phyloP scores from a whole-genome alignment of 2,329 filamentous ascomycete genomes.

The Ustulina deusta region DNA sequence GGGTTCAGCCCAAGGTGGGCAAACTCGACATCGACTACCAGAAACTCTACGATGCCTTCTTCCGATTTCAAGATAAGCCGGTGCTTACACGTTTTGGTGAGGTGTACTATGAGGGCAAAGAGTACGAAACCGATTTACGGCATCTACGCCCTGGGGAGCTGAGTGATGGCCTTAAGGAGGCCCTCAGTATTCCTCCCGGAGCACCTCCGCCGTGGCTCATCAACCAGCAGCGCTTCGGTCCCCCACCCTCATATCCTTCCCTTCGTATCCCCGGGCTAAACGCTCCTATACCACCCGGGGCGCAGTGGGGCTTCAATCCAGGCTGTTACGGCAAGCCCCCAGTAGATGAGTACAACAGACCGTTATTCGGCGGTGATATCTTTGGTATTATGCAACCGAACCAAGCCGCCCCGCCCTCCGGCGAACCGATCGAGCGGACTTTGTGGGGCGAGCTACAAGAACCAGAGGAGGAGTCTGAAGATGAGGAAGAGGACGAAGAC shows the following conservation, averaged over 20 bases:
- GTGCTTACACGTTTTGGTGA: constrained; percentile 94
- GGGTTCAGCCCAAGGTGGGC: constrained; percentile 95
- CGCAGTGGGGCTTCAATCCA: constrained; percentile 93
- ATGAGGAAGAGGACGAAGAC: constrained; percentile 77
- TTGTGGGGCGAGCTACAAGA: constrained; percentile 93
- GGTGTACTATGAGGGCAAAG: constrained; percentile 99
- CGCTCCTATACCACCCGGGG: constrained; percentile 88
- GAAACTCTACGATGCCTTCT: constrained; percentile 98
- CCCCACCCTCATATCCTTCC: constrained; percentile 94
- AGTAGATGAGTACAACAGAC: constrained; percentile 90
- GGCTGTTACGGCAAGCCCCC: constrained; percentile 97
- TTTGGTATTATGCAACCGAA: constrained; percentile 76
- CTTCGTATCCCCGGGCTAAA: constrained; percentile 95
- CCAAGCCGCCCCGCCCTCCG: constrained; percentile 59
- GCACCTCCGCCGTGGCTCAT: constrained; percentile 97
- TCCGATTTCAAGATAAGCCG: constrained; percentile 96
- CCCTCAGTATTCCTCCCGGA: constrained; percentile 91
- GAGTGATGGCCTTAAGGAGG: constrained; percentile 89
- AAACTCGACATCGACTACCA: constrained; percentile 99
- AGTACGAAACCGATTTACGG: constrained; percentile 93
- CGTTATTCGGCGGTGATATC: constrained; percentile 93
- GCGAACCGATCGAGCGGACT: constrained; percentile 85
- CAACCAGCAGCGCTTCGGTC: constrained; percentile 93
- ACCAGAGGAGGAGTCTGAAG: constrained; percentile 68
- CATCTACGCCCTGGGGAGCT: constrained; percentile 91